Evolutionary conservation across 2,329 filamentous ascomycete genomes (phyloP).

Genomic region (Geosmithia flava): DNA sequence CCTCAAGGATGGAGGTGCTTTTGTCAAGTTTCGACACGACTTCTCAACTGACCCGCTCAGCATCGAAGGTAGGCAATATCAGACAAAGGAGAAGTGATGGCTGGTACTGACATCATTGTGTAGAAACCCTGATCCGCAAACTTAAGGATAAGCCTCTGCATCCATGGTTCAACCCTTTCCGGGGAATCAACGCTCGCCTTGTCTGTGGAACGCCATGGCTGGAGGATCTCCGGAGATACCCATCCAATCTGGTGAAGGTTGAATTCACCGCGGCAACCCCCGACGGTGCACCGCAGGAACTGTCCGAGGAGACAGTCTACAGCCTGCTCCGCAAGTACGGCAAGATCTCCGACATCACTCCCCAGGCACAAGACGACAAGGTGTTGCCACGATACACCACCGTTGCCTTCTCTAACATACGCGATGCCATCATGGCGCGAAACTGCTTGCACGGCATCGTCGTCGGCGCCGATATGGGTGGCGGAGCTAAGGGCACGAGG

Average conservation of each 20-base stretch:
- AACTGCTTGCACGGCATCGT: slow-evolving; percentile 85
- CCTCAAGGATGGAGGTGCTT: slow-evolving; percentile 84
- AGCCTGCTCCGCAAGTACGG: slow-evolving; percentile 81
- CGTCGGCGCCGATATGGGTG: slow-evolving; percentile 55
- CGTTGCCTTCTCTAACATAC: slow-evolving; percentile 61
- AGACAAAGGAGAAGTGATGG: background rate
- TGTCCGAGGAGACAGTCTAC: slow-evolving; percentile 80
- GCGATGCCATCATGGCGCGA: slow-evolving; percentile 75
- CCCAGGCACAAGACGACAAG: slow-evolving; percentile 79
- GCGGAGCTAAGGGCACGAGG: slow-evolving; percentile 63
- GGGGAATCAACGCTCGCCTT: slow-evolving; percentile 54
- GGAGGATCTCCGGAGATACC: slow-evolving; percentile 78
- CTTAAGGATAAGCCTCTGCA: slow-evolving; percentile 60
- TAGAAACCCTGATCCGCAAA: slow-evolving; percentile 44
- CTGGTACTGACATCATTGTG: slow-evolving; percentile 1
- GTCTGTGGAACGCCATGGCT: slow-evolving; percentile 87
- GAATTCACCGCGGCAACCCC: slow-evolving; percentile 70
- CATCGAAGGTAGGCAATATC: slow-evolving; percentile 23
- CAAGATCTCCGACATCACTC: slow-evolving; percentile 74
- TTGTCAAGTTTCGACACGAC: slow-evolving; percentile 66
- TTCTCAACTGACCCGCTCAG: slow-evolving; percentile 22
- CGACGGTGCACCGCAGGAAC: slow-evolving; percentile 59
- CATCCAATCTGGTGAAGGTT: slow-evolving; percentile 62
- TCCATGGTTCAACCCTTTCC: slow-evolving; percentile 84
- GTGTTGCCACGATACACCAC: slow-evolving; percentile 67